Evolutionary conservation across 495 filamentous ascomycete species (phyloP), one percentile per base, ranked within the genome.

Genomic region (Platismatia glauca): DNA sequence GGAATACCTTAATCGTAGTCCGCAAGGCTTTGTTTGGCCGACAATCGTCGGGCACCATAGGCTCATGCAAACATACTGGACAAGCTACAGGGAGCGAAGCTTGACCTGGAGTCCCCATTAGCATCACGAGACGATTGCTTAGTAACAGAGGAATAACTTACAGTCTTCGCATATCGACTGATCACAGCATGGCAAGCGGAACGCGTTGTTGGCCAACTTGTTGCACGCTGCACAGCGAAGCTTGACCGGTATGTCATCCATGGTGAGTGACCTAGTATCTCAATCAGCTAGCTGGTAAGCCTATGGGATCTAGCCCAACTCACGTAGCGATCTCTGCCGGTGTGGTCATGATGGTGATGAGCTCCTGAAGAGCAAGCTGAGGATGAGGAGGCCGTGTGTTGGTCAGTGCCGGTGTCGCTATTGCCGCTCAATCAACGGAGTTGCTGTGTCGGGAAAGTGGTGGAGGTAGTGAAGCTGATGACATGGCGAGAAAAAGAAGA

Each of bases 171-270:
- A 97, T 61, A 97, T 95, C 31, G 88, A 85, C 69, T 96, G 91
- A 70, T 97, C 93, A 73, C 94, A 99, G 73, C 94, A 99, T 9
- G 92, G 91, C 15, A 96, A 77, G 37, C 90, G 86, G 68, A 91
- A 95, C 3, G 93, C 90, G 70, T 96, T 92, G 63, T 93, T 76
- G n/a, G 89, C 91, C 46, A 97, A 80, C 71, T 89, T 90, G 73
- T 86, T 94, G 76, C 94, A 97, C 63, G 88, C 89, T 44, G 90
- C 91, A 76, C 94, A 99, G 71, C 91, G 85, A 58, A 97, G 83
- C 83, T 97, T 97, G 69, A 89, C 89, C 16, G 94, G 94, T 67
- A 97, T 89, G 34, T 95, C 90, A 59, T 92, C 90, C 62, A 88
- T 85, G 16, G 84, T 78, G 35, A 97, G 80, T 60, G 87, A 87